Conservation (phyloP, 202 grass and related monocot genomes). For the Digitaria exilis region DNA sequence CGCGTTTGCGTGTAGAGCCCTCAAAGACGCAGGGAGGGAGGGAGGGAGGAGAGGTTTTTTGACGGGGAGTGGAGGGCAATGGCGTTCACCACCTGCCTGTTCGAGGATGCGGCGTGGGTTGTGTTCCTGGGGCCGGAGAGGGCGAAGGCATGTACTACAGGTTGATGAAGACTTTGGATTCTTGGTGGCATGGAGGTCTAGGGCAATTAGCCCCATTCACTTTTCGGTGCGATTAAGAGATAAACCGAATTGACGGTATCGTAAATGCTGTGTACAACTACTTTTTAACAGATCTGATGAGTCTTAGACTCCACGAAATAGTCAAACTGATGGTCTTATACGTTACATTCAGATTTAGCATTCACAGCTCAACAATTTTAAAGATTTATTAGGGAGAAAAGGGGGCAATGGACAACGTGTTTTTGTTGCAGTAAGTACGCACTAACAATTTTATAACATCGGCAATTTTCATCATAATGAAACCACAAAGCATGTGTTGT, state of each 20-base stretch:
- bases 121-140: neutral
- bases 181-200: neutral
- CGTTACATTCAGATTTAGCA: too few relatives aligned
- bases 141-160: too few relatives aligned
- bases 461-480: too few relatives aligned
- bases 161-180: neutral
- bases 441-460: too few relatives aligned
- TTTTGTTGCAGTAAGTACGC: too few relatives aligned
- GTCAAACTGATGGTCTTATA: neutral
- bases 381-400: too few relatives aligned
- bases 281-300: neutral
- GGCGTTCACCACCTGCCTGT: constrained; percentile 27
- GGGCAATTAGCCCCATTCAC: neutral
- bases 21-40: constrained; percentile 20
- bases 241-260: neutral
- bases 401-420: too few relatives aligned
- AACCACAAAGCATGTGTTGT: too few relatives aligned
- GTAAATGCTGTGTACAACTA: neutral
- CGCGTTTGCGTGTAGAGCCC: constrained; percentile 42
- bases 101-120: neutral
- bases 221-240: neutral
- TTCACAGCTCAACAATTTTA: too few relatives aligned
- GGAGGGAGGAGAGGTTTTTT: constrained; percentile 9
- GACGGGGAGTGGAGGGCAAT: constrained; percentile 2
- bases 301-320: neutral